These are phyloP conservation scores for Scleroderma citrinum DNA, from an alignment of 768 basidiomycete genomes.

Conservation along the genomic window DNA sequence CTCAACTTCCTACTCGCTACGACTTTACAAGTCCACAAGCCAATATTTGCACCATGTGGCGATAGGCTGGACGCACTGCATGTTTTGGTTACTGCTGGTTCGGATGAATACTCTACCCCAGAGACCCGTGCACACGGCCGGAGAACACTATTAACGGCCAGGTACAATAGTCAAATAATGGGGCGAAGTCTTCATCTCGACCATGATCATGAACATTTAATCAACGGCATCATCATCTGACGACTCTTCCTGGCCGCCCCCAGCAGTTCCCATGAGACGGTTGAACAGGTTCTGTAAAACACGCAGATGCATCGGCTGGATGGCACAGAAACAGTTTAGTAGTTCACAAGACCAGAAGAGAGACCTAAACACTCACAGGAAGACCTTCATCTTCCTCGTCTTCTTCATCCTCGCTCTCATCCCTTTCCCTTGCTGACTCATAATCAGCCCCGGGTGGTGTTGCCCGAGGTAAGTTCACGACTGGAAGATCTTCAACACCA, in stretches of 20 bases:
- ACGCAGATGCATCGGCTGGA: constrained; percentile 56
- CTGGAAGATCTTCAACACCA: constrained; percentile 14
- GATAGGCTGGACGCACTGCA: too few relatives aligned
- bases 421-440: constrained; percentile 19
- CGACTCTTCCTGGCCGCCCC: constrained; percentile 11
- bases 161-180: too few relatives aligned
- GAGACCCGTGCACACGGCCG: too few relatives aligned
- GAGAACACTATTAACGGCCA: too few relatives aligned
- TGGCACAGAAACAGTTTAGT: neutral
- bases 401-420: constrained; percentile 32
- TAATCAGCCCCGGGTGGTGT: neutral
- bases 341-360: neutral
- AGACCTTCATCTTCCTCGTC: constrained; percentile 42
- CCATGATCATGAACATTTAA: too few relatives aligned
- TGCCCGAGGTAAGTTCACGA: neutral
- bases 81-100: too few relatives aligned
- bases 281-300: constrained; percentile 53
- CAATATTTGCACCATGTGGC: too few relatives aligned
- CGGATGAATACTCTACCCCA: too few relatives aligned
- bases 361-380: constrained; percentile 36
- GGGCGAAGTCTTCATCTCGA: too few relatives aligned
- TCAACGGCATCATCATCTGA: constrained; percentile 19
- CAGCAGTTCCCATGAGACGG: constrained; percentile 50
- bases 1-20: too few relatives aligned
- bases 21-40: too few relatives aligned